Evolutionary conservation across 2,329 filamentous ascomycete genomes (phyloP).

Genomic region (Uncinocarpus reesii): DNA sequence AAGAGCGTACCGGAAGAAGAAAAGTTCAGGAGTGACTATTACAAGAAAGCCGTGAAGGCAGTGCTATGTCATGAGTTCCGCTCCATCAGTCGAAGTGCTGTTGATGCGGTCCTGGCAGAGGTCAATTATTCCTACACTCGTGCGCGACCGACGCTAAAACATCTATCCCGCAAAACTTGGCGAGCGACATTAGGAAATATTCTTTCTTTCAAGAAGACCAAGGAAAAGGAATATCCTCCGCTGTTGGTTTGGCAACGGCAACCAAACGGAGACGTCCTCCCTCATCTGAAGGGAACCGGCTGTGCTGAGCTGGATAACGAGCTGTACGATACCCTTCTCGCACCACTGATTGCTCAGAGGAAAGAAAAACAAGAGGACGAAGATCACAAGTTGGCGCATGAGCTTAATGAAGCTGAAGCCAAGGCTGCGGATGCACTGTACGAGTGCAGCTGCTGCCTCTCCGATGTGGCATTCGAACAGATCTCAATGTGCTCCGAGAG

Average conservation of each 20-base stretch:
- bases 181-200: constrained; percentile 36
- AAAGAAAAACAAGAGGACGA: constrained; percentile 29
- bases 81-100: constrained; percentile 34
- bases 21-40: constrained; percentile 35
- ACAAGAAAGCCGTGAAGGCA: constrained; percentile 33
- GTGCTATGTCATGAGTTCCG: constrained; percentile 37
- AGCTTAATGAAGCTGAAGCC: constrained; percentile 38
- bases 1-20: constrained; percentile 32
- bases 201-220: constrained; percentile 34
- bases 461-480: constrained; percentile 40
- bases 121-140: constrained; percentile 38
- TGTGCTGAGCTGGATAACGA: constrained; percentile 37
- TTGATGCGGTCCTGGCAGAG: constrained; percentile 41
- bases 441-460: constrained; percentile 42
- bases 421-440: constrained; percentile 33
- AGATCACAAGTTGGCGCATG: constrained; percentile 33
- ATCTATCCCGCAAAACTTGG: constrained; percentile 38
- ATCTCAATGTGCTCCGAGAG: constrained; percentile 37
- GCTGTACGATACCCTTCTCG: constrained; percentile 30
- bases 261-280: constrained; percentile 25
- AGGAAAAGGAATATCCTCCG: constrained; percentile 31
- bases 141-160: constrained; percentile 36
- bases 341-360: constrained; percentile 28
- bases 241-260: constrained; percentile 32
- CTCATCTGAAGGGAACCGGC: constrained; percentile 34